Evolutionary conservation across 192 early-diverging fungal genomes (phyloP), one percentile per base, ranked within the genome.

Genomic region (Backusella australiensis): DNA sequence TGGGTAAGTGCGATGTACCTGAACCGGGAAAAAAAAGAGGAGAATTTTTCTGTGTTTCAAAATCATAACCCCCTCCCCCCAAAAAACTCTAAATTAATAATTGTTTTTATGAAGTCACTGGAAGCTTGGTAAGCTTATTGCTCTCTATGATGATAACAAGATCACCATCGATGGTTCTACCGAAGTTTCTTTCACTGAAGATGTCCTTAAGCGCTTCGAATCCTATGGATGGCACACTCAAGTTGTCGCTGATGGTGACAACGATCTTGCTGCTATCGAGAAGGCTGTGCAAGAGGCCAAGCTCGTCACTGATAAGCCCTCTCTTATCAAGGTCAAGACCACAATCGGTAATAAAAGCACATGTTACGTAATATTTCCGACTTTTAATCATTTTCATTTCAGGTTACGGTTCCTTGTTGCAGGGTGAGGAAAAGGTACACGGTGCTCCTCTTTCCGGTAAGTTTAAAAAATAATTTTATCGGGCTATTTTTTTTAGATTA

Each of bases 91-190:
- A 69, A 69, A 35, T 38, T 38, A n/a, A 69, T 21, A 19, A 21
- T 14, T 14, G n/a, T 69, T 69, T 69, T 42, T 69, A 42, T 23
- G 15, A 66, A 90, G 87, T 46, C 95, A 98, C 77, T 82, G 95
- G 75, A 83, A 97, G 85, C 86, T 99, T 17, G 96, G 97, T 73
- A 97, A 98, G 75, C 86, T 99, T 70, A 96, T 98, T 76, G 92
- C 89, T 23, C 83, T 99, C 42, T 99, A 99, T 86, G 98, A 99
- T 83, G 94, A 96, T 79, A 99, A 99, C 86, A 87, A 95, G 77
- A 94, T 99, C 85, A 91, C 93, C 63, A 96, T 99, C 80, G 97
- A 97, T 87, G 96, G 96, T 71, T 89, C 90, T 42, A 93, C 91
- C 70, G 85, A 85, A 38, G 82, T 93, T n/a, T 92, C 94, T 12